phyloP scores from a whole-genome alignment of 1,284 basidiomycete species.

The Leccinum cinnamomeum region DNA sequence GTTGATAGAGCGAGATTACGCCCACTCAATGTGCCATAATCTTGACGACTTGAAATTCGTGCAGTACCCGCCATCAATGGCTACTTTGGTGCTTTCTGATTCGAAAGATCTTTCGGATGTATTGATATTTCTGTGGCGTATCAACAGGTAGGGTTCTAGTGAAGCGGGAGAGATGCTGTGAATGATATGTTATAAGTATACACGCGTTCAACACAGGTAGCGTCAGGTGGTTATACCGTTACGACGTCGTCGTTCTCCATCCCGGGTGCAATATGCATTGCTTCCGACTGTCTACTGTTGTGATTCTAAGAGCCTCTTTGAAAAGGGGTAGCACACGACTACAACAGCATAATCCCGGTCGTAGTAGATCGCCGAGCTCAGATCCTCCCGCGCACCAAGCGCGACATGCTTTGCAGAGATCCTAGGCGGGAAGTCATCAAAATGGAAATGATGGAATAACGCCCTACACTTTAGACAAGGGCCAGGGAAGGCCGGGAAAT shows the following conservation, averaged over 20 bases:
- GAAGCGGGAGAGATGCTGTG: slow-evolving; percentile 1
- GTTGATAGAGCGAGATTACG: slow-evolving; percentile 12
- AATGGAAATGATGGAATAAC: not conserved
- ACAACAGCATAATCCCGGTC: not conserved
- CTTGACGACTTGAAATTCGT: slow-evolving; percentile 4
- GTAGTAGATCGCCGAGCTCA: slow-evolving; percentile 6
- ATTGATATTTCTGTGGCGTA: slow-evolving; percentile 3
- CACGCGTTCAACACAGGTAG: slow-evolving; percentile 1
- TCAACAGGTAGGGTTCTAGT: not conserved
- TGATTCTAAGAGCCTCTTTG: not conserved
- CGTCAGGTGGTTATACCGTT: slow-evolving; percentile 4
- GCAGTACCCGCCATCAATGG: not conserved
- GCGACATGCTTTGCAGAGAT: not conserved
- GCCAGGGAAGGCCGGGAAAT: slow-evolving; percentile 2
- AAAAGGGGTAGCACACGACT: not conserved
- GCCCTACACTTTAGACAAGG: not conserved
- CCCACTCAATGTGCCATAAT: slow-evolving; percentile 13
- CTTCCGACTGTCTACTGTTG: not conserved
- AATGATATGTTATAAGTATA: slow-evolving; percentile 5
- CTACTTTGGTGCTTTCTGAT: not conserved
- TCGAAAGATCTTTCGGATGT: slow-evolving; percentile 11
- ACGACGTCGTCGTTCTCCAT: slow-evolving; percentile 2
- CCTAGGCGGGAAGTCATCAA: not conserved
- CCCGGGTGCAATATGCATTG: not conserved
- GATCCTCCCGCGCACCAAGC: not conserved